phyloP scores from a whole-genome alignment of 1,139 yeast genomes.

The Sugiyamaella paludigena region DNA sequence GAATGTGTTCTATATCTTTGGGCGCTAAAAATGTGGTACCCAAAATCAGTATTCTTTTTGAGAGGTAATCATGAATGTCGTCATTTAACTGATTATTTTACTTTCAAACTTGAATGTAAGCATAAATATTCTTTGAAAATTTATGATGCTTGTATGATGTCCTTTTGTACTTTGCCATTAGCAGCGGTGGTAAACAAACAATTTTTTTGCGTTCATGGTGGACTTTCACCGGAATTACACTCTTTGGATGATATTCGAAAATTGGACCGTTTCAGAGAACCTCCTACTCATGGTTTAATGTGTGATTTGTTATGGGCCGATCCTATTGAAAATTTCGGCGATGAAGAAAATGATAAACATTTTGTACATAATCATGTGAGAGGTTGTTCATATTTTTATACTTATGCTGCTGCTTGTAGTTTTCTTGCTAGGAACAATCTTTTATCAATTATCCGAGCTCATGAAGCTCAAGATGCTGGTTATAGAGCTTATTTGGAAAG shows the following conservation, averaged over 20 bases:
- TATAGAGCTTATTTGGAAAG: constrained; percentile 92
- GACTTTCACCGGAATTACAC: constrained; percentile 72
- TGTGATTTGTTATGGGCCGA: constrained; percentile 97
- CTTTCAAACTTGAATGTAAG: constrained; percentile 86
- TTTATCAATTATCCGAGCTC: constrained; percentile 86
- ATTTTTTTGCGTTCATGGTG: constrained; percentile 94
- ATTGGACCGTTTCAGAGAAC: constrained; percentile 82
- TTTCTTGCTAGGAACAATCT: constrained; percentile 79
- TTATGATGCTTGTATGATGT: constrained; percentile 72
- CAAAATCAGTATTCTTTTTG: constrained; percentile 72
- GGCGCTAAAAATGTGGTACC: constrained; percentile 76
- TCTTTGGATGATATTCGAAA: constrained; percentile 65
- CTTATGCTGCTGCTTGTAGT: constrained; percentile 79
- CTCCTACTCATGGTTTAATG: constrained; percentile 92
- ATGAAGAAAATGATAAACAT: constrained; percentile 53
- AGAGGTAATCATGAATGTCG: constrained; percentile 96
- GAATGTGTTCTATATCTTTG: constrained; percentile 83
- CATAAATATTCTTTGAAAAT: constrained; percentile 72
- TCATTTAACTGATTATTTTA: constrained; percentile 90
- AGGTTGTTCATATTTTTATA: constrained; percentile 90
- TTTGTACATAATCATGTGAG: constrained; percentile 74
- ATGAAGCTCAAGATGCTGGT: constrained; percentile 98
- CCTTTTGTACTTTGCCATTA: constrained; percentile 85
- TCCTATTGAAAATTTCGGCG: constrained; percentile 86
- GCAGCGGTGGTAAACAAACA: constrained; percentile 95